These are phyloP conservation scores for Chloromonas sp. DNA, from an alignment of 163 green algal species.

Conservation along the genomic window DNA sequence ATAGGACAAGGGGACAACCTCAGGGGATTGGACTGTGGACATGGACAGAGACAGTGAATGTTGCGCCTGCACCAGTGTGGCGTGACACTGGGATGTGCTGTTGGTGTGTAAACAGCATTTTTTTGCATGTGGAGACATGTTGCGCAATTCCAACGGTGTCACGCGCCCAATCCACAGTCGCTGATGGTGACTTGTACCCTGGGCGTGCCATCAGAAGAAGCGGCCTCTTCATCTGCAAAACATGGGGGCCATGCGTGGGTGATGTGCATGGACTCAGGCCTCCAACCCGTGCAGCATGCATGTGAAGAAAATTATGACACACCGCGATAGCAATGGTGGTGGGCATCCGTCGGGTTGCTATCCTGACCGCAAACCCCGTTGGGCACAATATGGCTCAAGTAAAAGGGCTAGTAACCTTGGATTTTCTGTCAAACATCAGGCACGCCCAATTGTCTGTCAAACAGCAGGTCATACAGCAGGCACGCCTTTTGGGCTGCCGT, in stretches of 20 bases:
- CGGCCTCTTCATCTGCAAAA: neutral
- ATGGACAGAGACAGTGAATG: neutral
- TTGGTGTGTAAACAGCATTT: too few relatives aligned
- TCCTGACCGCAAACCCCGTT: too few relatives aligned
- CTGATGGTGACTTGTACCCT: neutral
- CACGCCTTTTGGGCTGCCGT: too few relatives aligned
- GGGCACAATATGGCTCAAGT: too few relatives aligned
- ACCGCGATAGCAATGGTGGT: neutral
- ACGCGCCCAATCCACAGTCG: neutral
- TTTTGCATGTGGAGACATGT: neutral
- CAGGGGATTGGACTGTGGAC: neutral
- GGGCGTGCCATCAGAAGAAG: neutral
- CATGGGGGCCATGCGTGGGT: neutral
- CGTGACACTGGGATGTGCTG: too few relatives aligned
- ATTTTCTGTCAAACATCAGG: too few relatives aligned
- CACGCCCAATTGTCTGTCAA: too few relatives aligned
- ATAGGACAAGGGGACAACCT: neutral
- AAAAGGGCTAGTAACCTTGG: too few relatives aligned
- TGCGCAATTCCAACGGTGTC: neutral
- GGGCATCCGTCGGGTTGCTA: too few relatives aligned
- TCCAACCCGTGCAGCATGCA: too few relatives aligned
- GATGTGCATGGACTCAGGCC: neutral
- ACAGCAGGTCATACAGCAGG: too few relatives aligned
- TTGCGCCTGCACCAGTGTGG: neutral
- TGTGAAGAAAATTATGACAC: too few relatives aligned